These are phyloP conservation scores for Coniochaeta ligniaria DNA, from an alignment of 2,329 filamentous ascomycete genomes.

Conservation along the genomic window DNA sequence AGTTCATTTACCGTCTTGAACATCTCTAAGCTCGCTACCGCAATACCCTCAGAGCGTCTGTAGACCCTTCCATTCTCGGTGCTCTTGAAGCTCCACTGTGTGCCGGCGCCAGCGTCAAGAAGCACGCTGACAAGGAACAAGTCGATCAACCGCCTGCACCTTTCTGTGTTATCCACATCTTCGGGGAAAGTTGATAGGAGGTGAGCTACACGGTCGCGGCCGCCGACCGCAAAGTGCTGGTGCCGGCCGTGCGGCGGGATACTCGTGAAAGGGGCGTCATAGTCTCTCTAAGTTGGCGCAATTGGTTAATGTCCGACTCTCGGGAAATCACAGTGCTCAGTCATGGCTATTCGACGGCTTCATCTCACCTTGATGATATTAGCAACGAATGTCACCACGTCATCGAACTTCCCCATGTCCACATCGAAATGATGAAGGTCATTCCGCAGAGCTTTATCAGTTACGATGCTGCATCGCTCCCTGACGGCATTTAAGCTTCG, in stretches of 20 bases:
- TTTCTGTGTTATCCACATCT: constrained; percentile 63
- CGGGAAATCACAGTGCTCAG: not conserved
- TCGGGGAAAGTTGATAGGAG: constrained; percentile 63
- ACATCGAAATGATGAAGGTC: constrained; percentile 81
- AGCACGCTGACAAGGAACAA: constrained; percentile 75
- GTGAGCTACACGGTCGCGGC: constrained; percentile 64
- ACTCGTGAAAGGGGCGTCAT: constrained; percentile 43
- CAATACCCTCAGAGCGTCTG: constrained; percentile 80
- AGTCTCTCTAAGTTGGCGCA: constrained; percentile 35
- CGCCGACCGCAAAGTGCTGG: constrained; percentile 80
- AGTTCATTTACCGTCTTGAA: constrained; percentile 62
- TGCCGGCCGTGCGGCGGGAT: constrained; percentile 86
- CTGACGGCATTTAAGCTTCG: constrained; percentile 83
- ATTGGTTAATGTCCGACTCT: not conserved
- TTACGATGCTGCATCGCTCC: constrained; percentile 66
- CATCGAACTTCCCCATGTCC: constrained; percentile 74
- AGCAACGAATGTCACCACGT: constrained; percentile 82
- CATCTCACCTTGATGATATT: constrained; percentile 80
- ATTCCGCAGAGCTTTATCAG: constrained; percentile 70
- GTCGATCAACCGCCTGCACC: constrained; percentile 68
- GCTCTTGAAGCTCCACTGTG: constrained; percentile 87
- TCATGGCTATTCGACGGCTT: not conserved
- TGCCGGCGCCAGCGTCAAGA: constrained; percentile 83
- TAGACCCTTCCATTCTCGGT: constrained; percentile 79
- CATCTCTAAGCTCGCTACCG: constrained; percentile 75